Conservation (phyloP, 352 stramenopile species). For the Phytophthora agathidicida region DNA sequence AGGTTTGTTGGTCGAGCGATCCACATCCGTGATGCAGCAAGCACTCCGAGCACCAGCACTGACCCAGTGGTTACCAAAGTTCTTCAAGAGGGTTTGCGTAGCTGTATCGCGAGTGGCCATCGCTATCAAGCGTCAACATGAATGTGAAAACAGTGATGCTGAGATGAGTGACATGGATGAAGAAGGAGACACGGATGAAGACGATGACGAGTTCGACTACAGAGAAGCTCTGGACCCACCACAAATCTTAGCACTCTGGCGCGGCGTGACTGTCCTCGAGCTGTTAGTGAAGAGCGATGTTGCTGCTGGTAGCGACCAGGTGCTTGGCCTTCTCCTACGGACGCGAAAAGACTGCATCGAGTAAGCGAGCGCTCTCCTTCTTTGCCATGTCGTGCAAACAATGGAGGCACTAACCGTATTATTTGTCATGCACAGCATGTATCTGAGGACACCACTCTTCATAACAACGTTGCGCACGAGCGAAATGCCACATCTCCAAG, state of each 20-base stretch:
- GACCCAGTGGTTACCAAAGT: constrained; percentile 37
- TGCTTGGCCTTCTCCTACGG: constrained; percentile 33
- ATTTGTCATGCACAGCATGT: constrained; percentile 41
- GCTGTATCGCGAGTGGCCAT: constrained; percentile 32
- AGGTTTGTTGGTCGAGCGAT: constrained; percentile 26
- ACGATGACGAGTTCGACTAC: neutral
- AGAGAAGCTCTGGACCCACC: constrained; percentile 15
- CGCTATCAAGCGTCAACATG: constrained; percentile 17
- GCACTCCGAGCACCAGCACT: constrained; percentile 27
- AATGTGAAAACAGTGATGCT: neutral
- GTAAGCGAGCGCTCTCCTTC: constrained; percentile 30
- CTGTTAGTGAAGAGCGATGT: constrained; percentile 33
- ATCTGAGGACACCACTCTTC: constrained; percentile 45
- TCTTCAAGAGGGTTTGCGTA: constrained; percentile 56
- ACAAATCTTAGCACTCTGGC: constrained; percentile 52
- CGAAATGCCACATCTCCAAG: constrained; percentile 32
- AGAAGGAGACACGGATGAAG: constrained; percentile 1
- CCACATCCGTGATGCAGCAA: constrained; percentile 31
- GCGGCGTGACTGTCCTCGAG: constrained; percentile 46
- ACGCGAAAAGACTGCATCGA: constrained; percentile 54
- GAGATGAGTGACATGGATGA: neutral
- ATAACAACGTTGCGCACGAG: constrained; percentile 26
- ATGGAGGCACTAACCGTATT: constrained; percentile 9
- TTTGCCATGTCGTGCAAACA: neutral
- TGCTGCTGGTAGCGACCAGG: constrained; percentile 8